phyloP scores from a whole-genome alignment of 108 stramenopile genomes.

The Skeletonema costatum region DNA sequence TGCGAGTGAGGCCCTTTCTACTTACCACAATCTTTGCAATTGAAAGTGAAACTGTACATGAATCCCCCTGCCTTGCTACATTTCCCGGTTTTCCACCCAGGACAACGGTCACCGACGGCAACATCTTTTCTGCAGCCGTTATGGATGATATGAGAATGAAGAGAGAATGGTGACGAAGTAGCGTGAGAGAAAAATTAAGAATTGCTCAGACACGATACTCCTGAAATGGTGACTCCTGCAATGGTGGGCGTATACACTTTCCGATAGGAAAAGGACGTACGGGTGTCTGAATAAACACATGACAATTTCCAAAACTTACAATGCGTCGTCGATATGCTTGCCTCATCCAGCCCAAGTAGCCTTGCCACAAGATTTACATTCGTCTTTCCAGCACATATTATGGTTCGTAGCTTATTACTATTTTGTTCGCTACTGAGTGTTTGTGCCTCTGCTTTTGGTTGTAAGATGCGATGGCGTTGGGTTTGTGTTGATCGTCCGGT shows the following conservation, averaged over 20 bases:
- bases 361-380: slow-evolving; percentile 1
- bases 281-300: background rate
- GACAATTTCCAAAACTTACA: background rate
- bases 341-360: slow-evolving; percentile 11
- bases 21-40: slow-evolving; percentile 5
- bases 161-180: too few relatives aligned
- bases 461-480: too few relatives aligned
- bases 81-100: slow-evolving; percentile 1
- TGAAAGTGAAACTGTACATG: background rate
- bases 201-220: background rate
- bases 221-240: too few relatives aligned
- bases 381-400: background rate
- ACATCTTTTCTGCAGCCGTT: background rate
- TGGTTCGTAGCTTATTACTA: too few relatives aligned
- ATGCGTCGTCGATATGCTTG: slow-evolving; percentile 7
- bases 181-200: background rate
- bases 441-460: too few relatives aligned
- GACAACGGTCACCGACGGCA: slow-evolving; percentile 4
- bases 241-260: too few relatives aligned
- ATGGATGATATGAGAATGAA: too few relatives aligned
- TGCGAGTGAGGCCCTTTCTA: background rate
- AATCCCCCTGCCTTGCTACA: background rate
- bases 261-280: background rate
- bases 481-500: too few relatives aligned
- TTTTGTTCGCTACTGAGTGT: too few relatives aligned